Base-by-base conservation (phyloP, 768 basidiomycete species). In the Sporobolomyces pararoseus region DNA sequence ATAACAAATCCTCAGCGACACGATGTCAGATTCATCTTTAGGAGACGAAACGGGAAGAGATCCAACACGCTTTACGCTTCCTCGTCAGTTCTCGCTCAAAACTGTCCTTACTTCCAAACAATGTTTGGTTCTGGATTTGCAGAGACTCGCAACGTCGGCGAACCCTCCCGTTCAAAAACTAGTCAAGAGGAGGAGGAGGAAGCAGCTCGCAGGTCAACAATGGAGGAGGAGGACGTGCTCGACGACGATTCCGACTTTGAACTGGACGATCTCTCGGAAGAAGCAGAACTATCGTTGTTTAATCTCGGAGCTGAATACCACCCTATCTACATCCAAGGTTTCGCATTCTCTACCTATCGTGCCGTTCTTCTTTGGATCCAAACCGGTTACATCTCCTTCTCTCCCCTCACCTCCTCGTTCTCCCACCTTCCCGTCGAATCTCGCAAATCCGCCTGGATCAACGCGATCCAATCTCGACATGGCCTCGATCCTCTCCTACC, bases 341-440 rank as follows among this genome's bases (percentile, higher is more conserved):
- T 19, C 13, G 23, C 58, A 1, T 65, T 34, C 50, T 27, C 42
- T 27, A 70, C 68, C 14, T 70, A 65, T 42, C 25, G 5, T 10
- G 63, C 57, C 50, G 63, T 70, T 31, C 51, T 64, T 39, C 0
- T 52, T 31, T 65, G 51, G 39, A 7, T 60, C 13, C 12, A 49
- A 13, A 53, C 57, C 10, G 34, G 53, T 3, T 27, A 44, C 49
- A 59, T 69, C 39, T 3, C 14, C 10, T 70, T 70, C 58, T 49
- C 57, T 3, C 50, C 39, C 6, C 51, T 67, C 42, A 3, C 16
- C 27, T 60, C 65, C 13, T 42, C 58, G 35, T 59, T 51, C 37
- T 39, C 29, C 50, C 25, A 32, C 35, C 31, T 29, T 27, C 37
- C 32, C 39, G 10, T 42, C 63, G 34, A 39, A 6, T 7, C n/a